Base-by-base conservation (phyloP, 2,329 filamentous ascomycete species). In the Trichoderma asperellum region DNA sequence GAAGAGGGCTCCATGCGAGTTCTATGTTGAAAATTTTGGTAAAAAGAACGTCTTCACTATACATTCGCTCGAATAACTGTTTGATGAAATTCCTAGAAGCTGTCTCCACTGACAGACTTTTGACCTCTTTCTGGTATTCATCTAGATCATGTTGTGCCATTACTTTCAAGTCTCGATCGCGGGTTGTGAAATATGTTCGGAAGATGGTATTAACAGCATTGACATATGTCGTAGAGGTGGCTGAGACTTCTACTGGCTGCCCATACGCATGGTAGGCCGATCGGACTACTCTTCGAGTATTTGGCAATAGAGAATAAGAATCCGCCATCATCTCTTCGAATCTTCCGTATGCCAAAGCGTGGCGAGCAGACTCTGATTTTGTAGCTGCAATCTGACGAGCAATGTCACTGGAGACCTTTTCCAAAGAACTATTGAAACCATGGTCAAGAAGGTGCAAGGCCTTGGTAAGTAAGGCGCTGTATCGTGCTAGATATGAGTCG, bases 401-500 rank as follows among this genome's bases (percentile, higher is more conserved):
- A 56, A 89, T 81, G n/a, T 88, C 87, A 2, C 81, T 76, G 0
- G 86, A 87, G 5, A 86, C 81, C 68, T 81, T 85, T 66, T 88
- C 85, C 29, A 87, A 78, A 11, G 83, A 83, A 32, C 78, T 81
- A 10, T 81, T 85, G 75, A 87, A 87, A 32, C 84, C 86, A 32
- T 88, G 84, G 71, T 89, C 88, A 6, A 90, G 81, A 14, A 90
- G 80, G 74, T 89, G 88, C 11, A 91, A 81, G 0, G 88, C 86
- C 73, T 89, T 89, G 34, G 87, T 88, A 16, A 98, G 86, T 14
- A 97, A 85, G 0, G 96, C 86, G 70, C 92, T 89, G 78, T 98
- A 98, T 70, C 94, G 89, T 7, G 95, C 93, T 55, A 94, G 88
- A 78, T 97, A 98, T 2, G 91, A 89, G 71, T 94, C 91, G 2